phyloP scores from a whole-genome alignment of 192 early-diverging fungal genomes.

The Phlyctochytrium bullatum region DNA sequence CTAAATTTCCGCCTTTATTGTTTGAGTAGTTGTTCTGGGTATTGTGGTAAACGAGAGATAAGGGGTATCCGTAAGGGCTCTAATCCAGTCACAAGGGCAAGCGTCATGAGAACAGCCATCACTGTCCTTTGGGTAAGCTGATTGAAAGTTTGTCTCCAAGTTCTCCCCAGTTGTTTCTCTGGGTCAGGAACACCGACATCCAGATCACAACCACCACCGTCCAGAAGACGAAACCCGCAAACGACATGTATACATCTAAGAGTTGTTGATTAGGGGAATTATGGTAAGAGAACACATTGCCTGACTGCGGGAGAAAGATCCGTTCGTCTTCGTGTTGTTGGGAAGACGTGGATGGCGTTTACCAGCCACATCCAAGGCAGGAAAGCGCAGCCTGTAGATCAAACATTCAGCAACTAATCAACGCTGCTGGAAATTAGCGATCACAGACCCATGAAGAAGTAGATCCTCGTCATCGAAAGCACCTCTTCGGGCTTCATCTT shows the following conservation, averaged over 20 bases:
- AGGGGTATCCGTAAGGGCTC: too few species aligned
- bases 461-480: slow-evolving; percentile 54
- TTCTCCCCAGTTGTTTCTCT: slow-evolving; percentile 58
- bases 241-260: slow-evolving; percentile 57
- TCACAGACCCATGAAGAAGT: slow-evolving; percentile 44
- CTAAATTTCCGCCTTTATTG: too few species aligned
- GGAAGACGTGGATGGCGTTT: slow-evolving; percentile 67
- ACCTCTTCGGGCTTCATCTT: slow-evolving; percentile 54
- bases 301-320: too few species aligned
- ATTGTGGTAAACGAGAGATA: too few species aligned
- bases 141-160: slow-evolving; percentile 48
- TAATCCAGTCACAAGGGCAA: too few species aligned
- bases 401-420: slow-evolving; percentile 1
- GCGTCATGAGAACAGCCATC: too few species aligned
- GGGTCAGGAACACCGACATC: slow-evolving; percentile 60
- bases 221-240: slow-evolving; percentile 45
- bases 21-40: too few species aligned
- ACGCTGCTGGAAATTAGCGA: not conserved
- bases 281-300: not conserved
- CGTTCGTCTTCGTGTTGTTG: slow-evolving; percentile 40
- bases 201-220: slow-evolving; percentile 52
- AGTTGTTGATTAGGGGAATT: too few species aligned
- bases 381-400: slow-evolving; percentile 48
- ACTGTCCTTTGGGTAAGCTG: slow-evolving; percentile 26
- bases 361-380: slow-evolving; percentile 71